Conservation (phyloP, 1,284 basidiomycete genomes). For the Erythrobasidium hasegawianum region DNA sequence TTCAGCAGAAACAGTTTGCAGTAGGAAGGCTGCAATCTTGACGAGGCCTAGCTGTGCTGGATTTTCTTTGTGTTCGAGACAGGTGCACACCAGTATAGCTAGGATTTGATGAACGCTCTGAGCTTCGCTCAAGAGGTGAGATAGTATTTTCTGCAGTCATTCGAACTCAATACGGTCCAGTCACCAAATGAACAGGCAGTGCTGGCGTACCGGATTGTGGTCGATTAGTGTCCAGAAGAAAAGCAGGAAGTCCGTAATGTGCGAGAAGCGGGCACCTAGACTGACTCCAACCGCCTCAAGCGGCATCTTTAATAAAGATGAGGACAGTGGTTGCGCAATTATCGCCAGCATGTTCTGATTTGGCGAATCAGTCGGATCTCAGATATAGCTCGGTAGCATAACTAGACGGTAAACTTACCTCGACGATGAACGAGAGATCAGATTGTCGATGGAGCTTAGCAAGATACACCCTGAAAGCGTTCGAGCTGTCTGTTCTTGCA, state of each 20-base stretch:
- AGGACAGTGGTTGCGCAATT: conserved; percentile 19
- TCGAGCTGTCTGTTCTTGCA: conserved; percentile 62
- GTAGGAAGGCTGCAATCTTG: conserved; percentile 80
- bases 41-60: conserved; percentile 91
- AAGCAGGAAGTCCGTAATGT: conserved; percentile 52
- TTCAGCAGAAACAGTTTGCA: conserved; percentile 86
- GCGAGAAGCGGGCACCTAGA: background rate
- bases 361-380: too few relatives aligned
- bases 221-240: conserved; percentile 88
- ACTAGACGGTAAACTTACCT: too few relatives aligned
- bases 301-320: conserved; percentile 23
- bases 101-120: conserved; percentile 71
- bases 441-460: conserved; percentile 82
- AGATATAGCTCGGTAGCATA: too few relatives aligned
- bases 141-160: conserved; percentile 74
- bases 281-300: conserved; percentile 19
- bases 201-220: conserved; percentile 78
- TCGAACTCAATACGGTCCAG: background rate
- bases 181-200: too few relatives aligned
- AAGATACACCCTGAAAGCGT: conserved; percentile 83
- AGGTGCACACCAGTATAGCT: conserved; percentile 70
- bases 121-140: conserved; percentile 66
- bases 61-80: conserved; percentile 81
- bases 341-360: conserved; percentile 21
- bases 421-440: conserved; percentile 77